Base-by-base conservation (phyloP, 192 early-diverging fungal genomes). In the Umbelopsis sp. region DNA sequence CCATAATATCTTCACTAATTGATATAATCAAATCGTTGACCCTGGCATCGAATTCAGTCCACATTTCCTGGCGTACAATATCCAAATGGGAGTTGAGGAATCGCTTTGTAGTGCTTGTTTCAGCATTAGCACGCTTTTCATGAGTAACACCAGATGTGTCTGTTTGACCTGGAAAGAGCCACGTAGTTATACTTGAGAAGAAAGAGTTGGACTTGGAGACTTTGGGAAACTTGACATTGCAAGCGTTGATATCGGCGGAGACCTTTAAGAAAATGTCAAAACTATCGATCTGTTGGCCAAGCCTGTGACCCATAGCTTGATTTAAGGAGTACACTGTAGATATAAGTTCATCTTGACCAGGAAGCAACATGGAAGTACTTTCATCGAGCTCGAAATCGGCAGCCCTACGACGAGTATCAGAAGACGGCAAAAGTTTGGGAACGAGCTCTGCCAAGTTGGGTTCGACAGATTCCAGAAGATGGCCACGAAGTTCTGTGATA, bases 81-180 rank as follows among this genome's bases (percentile, higher is more conserved):
- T 62, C 56, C 56, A 62, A 62, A 32, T 62, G 56, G 17, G 56
- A 36, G 56, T 29, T 62, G 31, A 62, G 56, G 17, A 62, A 62
- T 7, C 56, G 56, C 31, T 62, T 29, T 1, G 56, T 62, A 12
- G 31, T 32, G 8, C 56, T 62, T 14, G 29, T 2, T 62, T 62
- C 29, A 2, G 17, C 56, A 32, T 22, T 29, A 4, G 10, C 56
- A 14, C 56, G 56, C 31, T 49, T 49, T 49, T 62, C 20, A 17
- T 6, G 29, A 34, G 16, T 34, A 7, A 11, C 31, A n/a, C 31
- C 17, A 20, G 56, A 62, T 20, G 32, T 2, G 12, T 12, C 31
- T 20, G 14, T 20, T 20, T 62, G 24, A 17, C 16, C 29, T 0
- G 56, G 29, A 26, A 34, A 34, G 12, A 62, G 17, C 56, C 56